These are phyloP conservation scores for Jamesozyma piceae DNA, from an alignment of 805 yeast species.

Conservation along the genomic window DNA sequence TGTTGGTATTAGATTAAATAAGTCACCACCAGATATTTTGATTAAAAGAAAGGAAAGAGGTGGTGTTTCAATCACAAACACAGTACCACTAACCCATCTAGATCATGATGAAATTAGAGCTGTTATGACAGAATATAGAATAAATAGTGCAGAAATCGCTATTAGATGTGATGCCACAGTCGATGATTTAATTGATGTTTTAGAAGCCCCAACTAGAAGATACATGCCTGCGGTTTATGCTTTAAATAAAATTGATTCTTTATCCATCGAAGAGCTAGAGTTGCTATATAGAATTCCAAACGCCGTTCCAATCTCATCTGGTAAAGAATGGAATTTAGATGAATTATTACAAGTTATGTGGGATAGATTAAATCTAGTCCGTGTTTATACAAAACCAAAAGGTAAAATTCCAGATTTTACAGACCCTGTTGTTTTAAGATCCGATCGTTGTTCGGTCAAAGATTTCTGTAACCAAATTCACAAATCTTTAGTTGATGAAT, in stretches of 20 bases:
- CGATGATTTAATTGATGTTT: slow-evolving; percentile 89
- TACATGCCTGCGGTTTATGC: slow-evolving; percentile 95
- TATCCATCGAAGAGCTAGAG: slow-evolving; percentile 88
- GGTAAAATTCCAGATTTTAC: slow-evolving; percentile 87
- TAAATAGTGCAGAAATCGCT: slow-evolving; percentile 92
- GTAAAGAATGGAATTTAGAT: slow-evolving; percentile 93
- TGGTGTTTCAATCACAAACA: slow-evolving; percentile 86
- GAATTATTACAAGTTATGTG: slow-evolving; percentile 93
- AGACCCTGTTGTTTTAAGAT: slow-evolving; percentile 89
- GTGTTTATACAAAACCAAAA: slow-evolving; percentile 96
- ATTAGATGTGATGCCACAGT: slow-evolving; percentile 97
- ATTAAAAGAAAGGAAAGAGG: slow-evolving; percentile 92
- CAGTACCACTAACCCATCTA: slow-evolving; percentile 84
- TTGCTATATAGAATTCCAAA: slow-evolving; percentile 85
- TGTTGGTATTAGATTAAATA: slow-evolving; percentile 90
- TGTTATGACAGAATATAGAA: slow-evolving; percentile 90
- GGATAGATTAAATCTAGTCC: slow-evolving; percentile 80
- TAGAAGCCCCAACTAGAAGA: slow-evolving; percentile 82
- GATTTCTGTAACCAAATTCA: slow-evolving; percentile 96
- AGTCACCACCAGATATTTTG: slow-evolving; percentile 84
- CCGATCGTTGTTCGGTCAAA: slow-evolving; percentile 74
- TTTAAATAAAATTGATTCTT: slow-evolving; percentile 89
- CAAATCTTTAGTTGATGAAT: slow-evolving; percentile 86
- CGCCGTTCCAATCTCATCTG: slow-evolving; percentile 95
- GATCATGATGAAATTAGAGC: slow-evolving; percentile 92